Conservation (phyloP, 2,329 filamentous ascomycete genomes). For the Setomelanomma holmii region DNA sequence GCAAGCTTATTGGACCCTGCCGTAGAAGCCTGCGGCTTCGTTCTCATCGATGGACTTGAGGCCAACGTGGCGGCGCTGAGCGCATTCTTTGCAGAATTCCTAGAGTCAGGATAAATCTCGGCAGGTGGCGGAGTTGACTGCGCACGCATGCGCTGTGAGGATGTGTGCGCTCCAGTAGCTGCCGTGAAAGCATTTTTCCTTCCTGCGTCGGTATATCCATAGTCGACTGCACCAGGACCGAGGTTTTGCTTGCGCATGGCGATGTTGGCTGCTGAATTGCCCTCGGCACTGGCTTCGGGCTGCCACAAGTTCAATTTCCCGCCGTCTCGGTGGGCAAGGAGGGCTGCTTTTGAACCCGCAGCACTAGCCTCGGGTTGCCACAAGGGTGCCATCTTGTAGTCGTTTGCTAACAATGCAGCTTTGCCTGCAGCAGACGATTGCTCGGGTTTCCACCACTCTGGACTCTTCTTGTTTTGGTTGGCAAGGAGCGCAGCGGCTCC, state of each 20-base stretch:
- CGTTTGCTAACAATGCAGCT: slow-evolving; percentile 65
- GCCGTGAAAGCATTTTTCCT: slow-evolving; percentile 73
- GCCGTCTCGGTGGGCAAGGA: slow-evolving; percentile 67
- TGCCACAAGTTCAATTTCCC: slow-evolving; percentile 61
- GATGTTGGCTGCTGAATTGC: slow-evolving; percentile 73
- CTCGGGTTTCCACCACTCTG: slow-evolving; percentile 72
- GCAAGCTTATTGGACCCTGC: slow-evolving; percentile 50
- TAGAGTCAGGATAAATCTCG: slow-evolving; percentile 61
- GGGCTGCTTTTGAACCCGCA: slow-evolving; percentile 76
- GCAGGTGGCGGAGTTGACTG: slow-evolving; percentile 63
- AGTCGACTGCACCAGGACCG: slow-evolving; percentile 53
- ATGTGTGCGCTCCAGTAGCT: slow-evolving; percentile 77
- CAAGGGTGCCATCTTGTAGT: slow-evolving; percentile 66
- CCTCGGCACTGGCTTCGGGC: slow-evolving; percentile 58
- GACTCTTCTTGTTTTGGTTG: slow-evolving; percentile 71
- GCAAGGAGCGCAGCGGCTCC: slow-evolving; percentile 77
- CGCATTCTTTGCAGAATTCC: slow-evolving; percentile 70
- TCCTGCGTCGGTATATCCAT: slow-evolving; percentile 58
- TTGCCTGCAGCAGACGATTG: slow-evolving; percentile 63
- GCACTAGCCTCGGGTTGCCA: slow-evolving; percentile 70
- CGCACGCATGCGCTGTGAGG: slow-evolving; percentile 63
- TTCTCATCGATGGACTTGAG: slow-evolving; percentile 54
- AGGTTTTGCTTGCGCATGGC: slow-evolving; percentile 65
- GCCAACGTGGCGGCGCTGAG: slow-evolving; percentile 76
- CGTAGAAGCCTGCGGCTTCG: slow-evolving; percentile 20